A percentile compares a stretch with the other conserved stretches of the same genome.
Conservation (phyloP, 2,329 filamentous ascomycete genomes). For the Penicillium paneum region DNA sequence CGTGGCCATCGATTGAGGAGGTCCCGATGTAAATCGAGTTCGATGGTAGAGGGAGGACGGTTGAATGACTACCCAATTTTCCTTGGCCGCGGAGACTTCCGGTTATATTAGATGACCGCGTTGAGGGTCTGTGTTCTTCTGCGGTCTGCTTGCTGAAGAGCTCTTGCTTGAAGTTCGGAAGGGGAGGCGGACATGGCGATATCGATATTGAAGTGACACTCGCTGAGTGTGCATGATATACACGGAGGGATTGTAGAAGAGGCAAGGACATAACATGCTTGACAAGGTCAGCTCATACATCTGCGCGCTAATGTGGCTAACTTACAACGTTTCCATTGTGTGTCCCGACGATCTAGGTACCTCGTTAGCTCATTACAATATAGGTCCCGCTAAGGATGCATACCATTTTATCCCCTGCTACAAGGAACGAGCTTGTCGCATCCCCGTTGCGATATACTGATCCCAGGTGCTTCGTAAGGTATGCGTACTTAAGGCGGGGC, state of each 20-base stretch:
- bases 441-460: slow-evolving; percentile 91
- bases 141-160: slow-evolving; percentile 30
- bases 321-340: slow-evolving; percentile 95
- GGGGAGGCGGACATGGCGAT: slow-evolving; percentile 73
- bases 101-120: slow-evolving; percentile 28
- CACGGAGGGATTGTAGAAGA: slow-evolving; percentile 72
- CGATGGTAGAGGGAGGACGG: slow-evolving; percentile 69
- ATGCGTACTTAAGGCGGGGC: slow-evolving; percentile 87
- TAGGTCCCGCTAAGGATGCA: slow-evolving; percentile 18
- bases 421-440: slow-evolving; percentile 85
- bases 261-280: slow-evolving; percentile 85
- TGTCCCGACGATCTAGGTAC: slow-evolving; percentile 74
- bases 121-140: slow-evolving; percentile 27
- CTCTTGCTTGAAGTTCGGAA: slow-evolving; percentile 44
- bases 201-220: slow-evolving; percentile 87
- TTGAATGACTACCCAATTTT: slow-evolving; percentile 20
- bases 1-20: slow-evolving; percentile 91
- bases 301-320: slow-evolving; percentile 13
- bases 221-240: slow-evolving; percentile 89
- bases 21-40: slow-evolving; percentile 93
- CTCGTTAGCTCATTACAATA: slow-evolving; percentile 29
- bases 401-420: slow-evolving; percentile 96
- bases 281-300: slow-evolving; percentile 16
- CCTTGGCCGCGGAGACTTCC: slow-evolving; percentile 32
- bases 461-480: slow-evolving; percentile 74